phyloP scores from a whole-genome alignment of 441 rosid genomes.

The Aleurites moluccanus region DNA sequence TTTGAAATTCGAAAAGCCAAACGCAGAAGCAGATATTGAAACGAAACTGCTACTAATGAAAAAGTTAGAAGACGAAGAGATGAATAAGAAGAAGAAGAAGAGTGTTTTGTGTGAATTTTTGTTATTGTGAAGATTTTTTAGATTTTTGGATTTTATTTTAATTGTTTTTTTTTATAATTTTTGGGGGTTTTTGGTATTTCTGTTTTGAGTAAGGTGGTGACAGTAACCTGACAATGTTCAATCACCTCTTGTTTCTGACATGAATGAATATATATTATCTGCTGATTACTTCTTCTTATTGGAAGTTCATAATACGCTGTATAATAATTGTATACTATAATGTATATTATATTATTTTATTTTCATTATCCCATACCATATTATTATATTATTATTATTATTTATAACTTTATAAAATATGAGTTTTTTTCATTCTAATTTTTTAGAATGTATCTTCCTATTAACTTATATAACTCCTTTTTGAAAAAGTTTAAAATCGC shows the following conservation, averaged over 20 bases:
- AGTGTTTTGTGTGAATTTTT: background rate
- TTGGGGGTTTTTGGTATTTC: slow-evolving; percentile 6
- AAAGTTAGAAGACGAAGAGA: background rate
- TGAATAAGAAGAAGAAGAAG: no score
- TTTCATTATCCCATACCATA: no score
- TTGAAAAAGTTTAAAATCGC: no score
- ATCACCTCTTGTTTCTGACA: slow-evolving; percentile 22
- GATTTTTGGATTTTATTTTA: background rate
- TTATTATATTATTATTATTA: no score
- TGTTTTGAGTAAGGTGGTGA: slow-evolving; percentile 23
- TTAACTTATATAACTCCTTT: no score
- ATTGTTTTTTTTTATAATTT: no score
- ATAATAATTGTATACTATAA: no score
- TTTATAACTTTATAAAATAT: no score
- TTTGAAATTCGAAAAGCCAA: background rate
- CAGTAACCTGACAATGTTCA: slow-evolving; percentile 31
- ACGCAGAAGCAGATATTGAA: background rate
- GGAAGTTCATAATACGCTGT: background rate
- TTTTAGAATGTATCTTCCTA: no score
- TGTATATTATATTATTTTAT: no score
- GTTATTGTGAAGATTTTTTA: background rate
- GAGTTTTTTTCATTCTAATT: no score
- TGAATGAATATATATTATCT: background rate
- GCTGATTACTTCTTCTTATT: background rate
- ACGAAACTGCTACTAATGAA: background rate